Evolutionary conservation across 164 flowering plant genomes (phyloP).

Genomic region (Vitis vinifera): ASM3070453v1 NC_081807.1:5616001-5616500

Average conservation of each 20-base stretch:
- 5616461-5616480: conserved; percentile 63
- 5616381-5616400: conserved; percentile 70
- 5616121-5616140: conserved; percentile 68
- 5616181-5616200: neutral
- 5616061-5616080: conserved; percentile 67
- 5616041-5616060: conserved; percentile 94
- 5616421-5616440: conserved; percentile 44
- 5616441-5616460: conserved; percentile 22
- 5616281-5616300: conserved; percentile 40
- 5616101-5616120: conserved; percentile 77
- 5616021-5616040: conserved; percentile 85
- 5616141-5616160: conserved; percentile 2
- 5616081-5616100: conserved; percentile 87
- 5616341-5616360: conserved; percentile 62
- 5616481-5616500: conserved; percentile 55
- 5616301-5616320: conserved; percentile 42
- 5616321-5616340: conserved; percentile 72
- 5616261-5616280: conserved; percentile 36
- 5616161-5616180: neutral
- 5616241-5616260: conserved; percentile 63
- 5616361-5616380: conserved; percentile 59
- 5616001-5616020: conserved; percentile 74
- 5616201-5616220: conserved; percentile 2
- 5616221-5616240: conserved; percentile 39
- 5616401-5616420: conserved; percentile 62